Evolutionary conservation across 129 eudicot species (phyloP), one percentile per base, ranked within the genome.

Genomic region (Artemisia annua): DNA sequence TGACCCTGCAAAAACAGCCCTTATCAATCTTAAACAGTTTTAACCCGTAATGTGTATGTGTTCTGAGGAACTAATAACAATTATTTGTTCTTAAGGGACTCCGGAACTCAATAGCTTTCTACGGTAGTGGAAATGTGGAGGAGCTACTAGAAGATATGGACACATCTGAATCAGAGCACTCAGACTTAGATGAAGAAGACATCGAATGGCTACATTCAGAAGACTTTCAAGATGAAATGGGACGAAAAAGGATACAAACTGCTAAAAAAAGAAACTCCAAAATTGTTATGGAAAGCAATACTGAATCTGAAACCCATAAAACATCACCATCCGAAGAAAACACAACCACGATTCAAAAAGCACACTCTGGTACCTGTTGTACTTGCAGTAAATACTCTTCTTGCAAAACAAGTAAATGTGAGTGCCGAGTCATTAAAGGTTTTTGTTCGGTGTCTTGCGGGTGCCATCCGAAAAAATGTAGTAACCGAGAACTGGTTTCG

Each of bases 121-220:
- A 44, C 19, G 72, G 58, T 54, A 67, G 74, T 14, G 84, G 76
- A 52, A 61, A 90, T 66, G 55, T 55, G 9, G n/a, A 53, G 0
- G 85, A 81, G 65, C 52, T 80, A 55, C 32, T 80, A 51, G 99
- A 90, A 65, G 99, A 95, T 78, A 95, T 95, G 99, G 99, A 95
- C 55, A 90, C 86, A 20, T 88, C 99, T 30, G 96, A 85, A 1
- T 85, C 89, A 13, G 94, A 87, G 22, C 84, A 80, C 35, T 79
- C 83, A 0, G 80, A 82, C 53, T 3, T 58, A 18, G 78, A 79
- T 19, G 85, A 70, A 52, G 54, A 56, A 14, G 84, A 80, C 12
- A 84, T 75, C 4, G 91, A 90, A 44, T 79, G 85, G 83, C 82
- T 81, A 28, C 66, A 72, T 7, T 76, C 88, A 48, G 73, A 55